Conservation (phyloP, 257 asterid genomes). For the Ballota nigra region DNA sequence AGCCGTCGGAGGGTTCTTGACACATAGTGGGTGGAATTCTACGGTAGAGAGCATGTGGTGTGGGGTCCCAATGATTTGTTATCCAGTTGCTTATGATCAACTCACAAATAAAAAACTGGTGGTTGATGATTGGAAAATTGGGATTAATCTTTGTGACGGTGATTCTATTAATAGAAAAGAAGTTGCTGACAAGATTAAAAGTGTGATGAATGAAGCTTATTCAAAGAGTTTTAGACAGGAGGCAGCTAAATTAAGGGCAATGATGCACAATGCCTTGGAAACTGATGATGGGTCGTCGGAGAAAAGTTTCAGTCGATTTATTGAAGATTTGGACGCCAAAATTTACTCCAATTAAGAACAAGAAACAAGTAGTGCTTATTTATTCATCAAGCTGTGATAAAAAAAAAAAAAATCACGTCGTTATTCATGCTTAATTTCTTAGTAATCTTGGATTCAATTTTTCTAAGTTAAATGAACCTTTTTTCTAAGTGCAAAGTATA, state of each 20-base stretch:
- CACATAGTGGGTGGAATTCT: constrained; percentile 56
- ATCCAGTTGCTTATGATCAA: constrained; percentile 25
- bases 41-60: constrained; percentile 41
- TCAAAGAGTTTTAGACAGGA: constrained; percentile 21
- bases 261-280: not conserved
- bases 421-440: too few relatives aligned
- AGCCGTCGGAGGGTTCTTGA: constrained; percentile 42
- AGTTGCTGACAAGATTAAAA: constrained; percentile 33
- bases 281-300: not conserved
- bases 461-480: too few relatives aligned
- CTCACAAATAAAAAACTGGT: not conserved
- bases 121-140: constrained; percentile 25
- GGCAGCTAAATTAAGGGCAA: not conserved
- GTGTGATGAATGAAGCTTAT: constrained; percentile 18
- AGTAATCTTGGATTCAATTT: too few relatives aligned
- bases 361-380: too few relatives aligned
- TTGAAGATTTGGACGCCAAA: not conserved
- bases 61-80: constrained; percentile 37
- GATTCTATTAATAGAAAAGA: constrained; percentile 19
- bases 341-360: too few relatives aligned
- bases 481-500: too few relatives aligned
- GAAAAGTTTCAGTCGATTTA: not conserved
- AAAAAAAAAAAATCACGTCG: too few relatives aligned
- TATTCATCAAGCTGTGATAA: too few relatives aligned
- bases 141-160: constrained; percentile 46